These are phyloP conservation scores for Colletotrichum sojae DNA, from an alignment of 2,329 filamentous ascomycete species.

Conservation along the genomic window DNA sequence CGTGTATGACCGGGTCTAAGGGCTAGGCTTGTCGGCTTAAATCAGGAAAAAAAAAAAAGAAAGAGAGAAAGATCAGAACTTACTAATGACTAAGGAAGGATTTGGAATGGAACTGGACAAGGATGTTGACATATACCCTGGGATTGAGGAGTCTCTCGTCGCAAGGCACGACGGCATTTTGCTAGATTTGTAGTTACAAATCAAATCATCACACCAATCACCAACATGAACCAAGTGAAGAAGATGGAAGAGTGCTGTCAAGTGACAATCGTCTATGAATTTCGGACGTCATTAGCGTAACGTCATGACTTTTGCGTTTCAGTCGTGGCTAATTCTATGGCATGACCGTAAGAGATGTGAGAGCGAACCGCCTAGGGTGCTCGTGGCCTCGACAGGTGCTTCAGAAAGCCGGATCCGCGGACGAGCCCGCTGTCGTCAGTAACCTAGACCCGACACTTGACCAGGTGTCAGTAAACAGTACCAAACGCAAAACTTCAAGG, in stretches of 20 bases:
- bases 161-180: not conserved
- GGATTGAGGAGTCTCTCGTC: slow-evolving; percentile 10
- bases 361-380: not conserved
- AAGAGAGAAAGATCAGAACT: slow-evolving; percentile 40
- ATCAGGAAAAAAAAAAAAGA: slow-evolving; percentile 29
- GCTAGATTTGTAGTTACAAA: slow-evolving; percentile 5
- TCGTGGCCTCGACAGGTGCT: not conserved
- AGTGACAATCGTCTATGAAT: not conserved
- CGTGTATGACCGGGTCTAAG: slow-evolving; percentile 47
- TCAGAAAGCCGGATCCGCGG: not conserved
- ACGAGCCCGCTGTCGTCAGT: slow-evolving; percentile 11
- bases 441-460: slow-evolving; percentile 38
- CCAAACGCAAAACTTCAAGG: slow-evolving; percentile 2
- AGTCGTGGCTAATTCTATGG: slow-evolving; percentile 6
- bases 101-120: not conserved
- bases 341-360: not conserved
- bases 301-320: not conserved
- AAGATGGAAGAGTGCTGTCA: not conserved
- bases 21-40: slow-evolving; percentile 42
- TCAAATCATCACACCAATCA: not conserved
- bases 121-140: slow-evolving; percentile 35
- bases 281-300: not conserved
- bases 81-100: slow-evolving; percentile 1
- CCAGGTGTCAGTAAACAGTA: slow-evolving; percentile 28
- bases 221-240: not conserved